Base-by-base conservation (phyloP, 768 basidiomycete species). In the Suillus discolor region DNA sequence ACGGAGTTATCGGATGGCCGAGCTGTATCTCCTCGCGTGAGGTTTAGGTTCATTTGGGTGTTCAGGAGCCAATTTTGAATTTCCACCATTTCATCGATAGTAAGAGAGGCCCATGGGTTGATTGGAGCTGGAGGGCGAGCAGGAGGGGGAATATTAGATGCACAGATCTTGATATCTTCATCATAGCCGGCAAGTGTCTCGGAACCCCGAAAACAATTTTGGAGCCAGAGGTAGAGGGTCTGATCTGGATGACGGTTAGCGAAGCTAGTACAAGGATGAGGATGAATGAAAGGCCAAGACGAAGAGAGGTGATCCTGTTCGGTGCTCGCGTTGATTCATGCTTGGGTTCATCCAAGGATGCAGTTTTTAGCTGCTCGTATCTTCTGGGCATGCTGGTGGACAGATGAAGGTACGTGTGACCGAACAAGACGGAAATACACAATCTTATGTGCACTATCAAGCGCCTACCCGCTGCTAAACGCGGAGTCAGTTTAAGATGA, bases 21-120 rank as follows among this genome's bases (percentile, higher is more conserved):
- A 8, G 81, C 79, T 6, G 68, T 38, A 31, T 70, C 70, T 6
- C 72, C 69, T 11, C 66, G 70, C 0, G 86, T 87, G 16, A 89
- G 77, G 71, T 88, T 89, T 3, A 88, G 78, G 6, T 69, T 68
- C 60, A 75, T 77, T 51, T 76, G 78, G 2, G 81, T 76, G 4
- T 75, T 71, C 42, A 73, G 72, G 6, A 89, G 79, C 84, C 86
- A 89, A 16, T 71, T 65, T 23, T 80, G 72, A 62, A 88, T 78
- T 25, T 79, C 68, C 15, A 77, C 70, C 7, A 81, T 82, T 65
- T 88, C 85, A 4, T 71, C 54, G 36, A 83, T 64, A 3, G 81
- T 77, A 55, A 89, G 79, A 18, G 85, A 82, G 11, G 81, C 77
- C 86, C 87, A 89, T 31, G 82, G 76, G 67, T 89, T 87, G 53